These are phyloP conservation scores for Allium fistulosum DNA, from an alignment of 106 monocot species.

Conservation along the genomic window DNA sequence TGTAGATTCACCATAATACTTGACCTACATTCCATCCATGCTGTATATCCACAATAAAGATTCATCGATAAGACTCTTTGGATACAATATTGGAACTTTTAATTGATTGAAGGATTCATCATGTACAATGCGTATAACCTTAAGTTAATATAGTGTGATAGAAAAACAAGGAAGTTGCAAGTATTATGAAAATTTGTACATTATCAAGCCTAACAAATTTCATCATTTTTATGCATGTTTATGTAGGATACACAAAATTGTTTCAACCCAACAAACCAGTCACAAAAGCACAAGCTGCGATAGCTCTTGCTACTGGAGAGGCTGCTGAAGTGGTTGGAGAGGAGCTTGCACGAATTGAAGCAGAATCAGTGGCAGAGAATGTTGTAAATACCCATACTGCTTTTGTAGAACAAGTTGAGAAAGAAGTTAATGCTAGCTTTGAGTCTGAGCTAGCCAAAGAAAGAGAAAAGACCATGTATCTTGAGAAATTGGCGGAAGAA, in stretches of 20 bases:
- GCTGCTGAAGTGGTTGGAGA: constrained; percentile 75
- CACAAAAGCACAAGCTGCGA: constrained; percentile 92
- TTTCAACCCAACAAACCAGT: constrained; percentile 97
- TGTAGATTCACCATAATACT: no score
- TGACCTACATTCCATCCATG: no score
- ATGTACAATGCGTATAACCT: no score
- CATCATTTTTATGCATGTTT: neutral
- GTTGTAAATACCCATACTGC: constrained; percentile 82
- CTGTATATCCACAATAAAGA: no score
- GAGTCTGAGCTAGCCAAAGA: constrained; percentile 72
- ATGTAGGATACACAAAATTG: constrained; percentile 81
- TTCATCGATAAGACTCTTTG: no score
- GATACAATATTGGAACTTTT: no score
- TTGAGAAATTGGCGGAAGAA: constrained; percentile 90
- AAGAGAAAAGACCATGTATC: constrained; percentile 65
- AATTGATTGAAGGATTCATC: no score
- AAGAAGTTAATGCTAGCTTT: constrained; percentile 87
- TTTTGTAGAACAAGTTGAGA: constrained; percentile 82
- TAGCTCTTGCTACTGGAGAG: constrained; percentile 85
- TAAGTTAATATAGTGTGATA: no score
- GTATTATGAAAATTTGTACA: no score
- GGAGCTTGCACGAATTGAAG: constrained; percentile 90
- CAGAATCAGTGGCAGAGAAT: constrained; percentile 82
- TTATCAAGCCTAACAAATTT: no score
- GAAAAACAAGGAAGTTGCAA: no score